phyloP scores from a whole-genome alignment of 2,329 filamentous ascomycete genomes.

The Claviceps spartinae region DNA sequence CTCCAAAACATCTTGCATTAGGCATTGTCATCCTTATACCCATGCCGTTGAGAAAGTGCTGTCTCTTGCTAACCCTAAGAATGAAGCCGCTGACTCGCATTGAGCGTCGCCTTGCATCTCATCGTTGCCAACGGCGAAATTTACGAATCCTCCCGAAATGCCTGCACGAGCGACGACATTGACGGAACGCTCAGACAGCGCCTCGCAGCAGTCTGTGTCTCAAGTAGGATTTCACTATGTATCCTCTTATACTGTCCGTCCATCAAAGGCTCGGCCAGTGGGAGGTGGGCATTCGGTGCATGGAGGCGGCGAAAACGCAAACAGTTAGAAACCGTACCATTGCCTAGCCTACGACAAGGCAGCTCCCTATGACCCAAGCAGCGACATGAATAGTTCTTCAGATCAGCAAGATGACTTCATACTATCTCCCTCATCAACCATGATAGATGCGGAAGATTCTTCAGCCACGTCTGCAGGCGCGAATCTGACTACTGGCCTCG shows the following conservation, averaged over 20 bases:
- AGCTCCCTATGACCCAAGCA: conserved; percentile 6
- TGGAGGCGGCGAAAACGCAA: conserved; percentile 1
- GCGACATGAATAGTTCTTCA: not conserved
- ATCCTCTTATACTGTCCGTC: conserved; percentile 11
- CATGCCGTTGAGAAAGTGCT: not conserved
- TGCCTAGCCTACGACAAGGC: conserved; percentile 9
- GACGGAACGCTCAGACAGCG: conserved; percentile 11
- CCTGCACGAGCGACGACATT: conserved; percentile 8
- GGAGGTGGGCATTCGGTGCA: conserved; percentile 9
- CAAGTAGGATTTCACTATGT: not conserved
- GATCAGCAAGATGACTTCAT: not conserved
- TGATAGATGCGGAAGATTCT: not conserved
- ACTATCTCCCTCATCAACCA: conserved; percentile 6
- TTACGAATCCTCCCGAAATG: conserved; percentile 15
- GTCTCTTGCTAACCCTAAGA: not conserved
- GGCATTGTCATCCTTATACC: not conserved
- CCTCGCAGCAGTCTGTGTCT: conserved; percentile 10
- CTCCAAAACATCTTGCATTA: not conserved
- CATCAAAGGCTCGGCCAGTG: conserved; percentile 15
- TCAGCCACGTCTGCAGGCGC: not conserved
- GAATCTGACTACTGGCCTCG: not conserved
- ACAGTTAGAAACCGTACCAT: conserved; percentile 2
- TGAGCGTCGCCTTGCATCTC: not conserved
- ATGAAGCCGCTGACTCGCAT: not conserved
- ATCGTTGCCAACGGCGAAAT: not conserved